Evolutionary conservation across 768 basidiomycete species (phyloP), one percentile per base, ranked within the genome.

Genomic region (Panaeolus papilionaceus): DNA sequence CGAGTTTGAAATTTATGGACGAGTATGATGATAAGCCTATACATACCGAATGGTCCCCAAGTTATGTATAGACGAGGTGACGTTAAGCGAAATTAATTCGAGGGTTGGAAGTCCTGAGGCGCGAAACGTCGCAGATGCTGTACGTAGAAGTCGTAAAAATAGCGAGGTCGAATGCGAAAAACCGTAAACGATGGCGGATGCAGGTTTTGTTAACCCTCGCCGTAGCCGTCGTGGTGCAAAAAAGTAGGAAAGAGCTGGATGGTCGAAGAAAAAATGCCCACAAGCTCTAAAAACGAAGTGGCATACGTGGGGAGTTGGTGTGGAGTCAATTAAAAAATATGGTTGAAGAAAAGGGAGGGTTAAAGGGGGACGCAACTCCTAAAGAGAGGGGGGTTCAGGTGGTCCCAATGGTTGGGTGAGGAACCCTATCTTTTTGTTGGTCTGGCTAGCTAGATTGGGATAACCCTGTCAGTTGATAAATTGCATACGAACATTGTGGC

Each of bases 31-130:
- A 58, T 58, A 28, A 58, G 54, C 12, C 28, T 33, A 33, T 33
- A 58, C 54, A 58, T 58, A 58, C 54, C 28, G 54, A 58, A 23
- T 37, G 10, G 28, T 26, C 11, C 54, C 14, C 26, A 58, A 58
- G 54, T 58, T 28, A 33, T 58, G 54, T 58, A 58, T 37, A 58
- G 54, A 33, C 33, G 54, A 58, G 28, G 54, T 58, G 28, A 58
- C 54, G 54, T 58, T 58, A 58, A 58, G 54, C 54, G 54, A 58
- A 58, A 58, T 58, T 58, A 58, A 58, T 51, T 51, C 9, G 47
- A 51, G 47, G 47, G 47, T 23, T 51, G 47, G 18, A 51, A 20
- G 18, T 51, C 23, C 47, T 51, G 28, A 58, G 54, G 26, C 54
- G 54, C 28, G 54, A n/a, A 16, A 37, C 16, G 28, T 28, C 28